Evolutionary conservation across 2,329 filamentous ascomycete genomes (phyloP).

Genomic region (Periconia macrospinosa): DNA sequence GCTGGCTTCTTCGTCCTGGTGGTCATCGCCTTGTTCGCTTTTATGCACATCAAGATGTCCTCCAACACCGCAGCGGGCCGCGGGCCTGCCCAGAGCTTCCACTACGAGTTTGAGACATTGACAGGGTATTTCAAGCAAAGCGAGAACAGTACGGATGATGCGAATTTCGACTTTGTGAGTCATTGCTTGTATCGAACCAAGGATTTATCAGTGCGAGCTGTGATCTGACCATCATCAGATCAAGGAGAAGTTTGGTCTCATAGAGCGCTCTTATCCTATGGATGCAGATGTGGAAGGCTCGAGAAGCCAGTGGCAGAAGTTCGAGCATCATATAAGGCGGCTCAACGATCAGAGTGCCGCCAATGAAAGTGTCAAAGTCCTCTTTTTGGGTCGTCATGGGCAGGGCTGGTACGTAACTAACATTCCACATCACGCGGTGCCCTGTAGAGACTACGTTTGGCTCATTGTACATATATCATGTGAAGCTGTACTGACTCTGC

Average conservation of each 20-base stretch:
- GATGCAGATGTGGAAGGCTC: conserved; percentile 35
- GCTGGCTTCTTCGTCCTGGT: conserved; percentile 10
- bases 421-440: not conserved
- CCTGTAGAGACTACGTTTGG: not conserved
- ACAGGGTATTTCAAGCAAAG: conserved; percentile 67
- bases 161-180: conserved; percentile 65
- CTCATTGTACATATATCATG: no score
- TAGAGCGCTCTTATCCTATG: conserved; percentile 62
- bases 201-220: not conserved
- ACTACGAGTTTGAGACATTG: conserved; percentile 62
- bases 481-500: not conserved
- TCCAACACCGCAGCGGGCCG: not conserved
- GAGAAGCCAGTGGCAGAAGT: conserved; percentile 65
- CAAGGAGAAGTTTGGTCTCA: conserved; percentile 65
- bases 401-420: conserved; percentile 53
- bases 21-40: conserved; percentile 7
- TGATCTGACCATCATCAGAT: conserved; percentile 45
- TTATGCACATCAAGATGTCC: conserved; percentile 8
- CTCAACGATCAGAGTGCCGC: conserved; percentile 52
- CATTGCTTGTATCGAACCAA: not conserved
- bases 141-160: conserved; percentile 57
- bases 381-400: conserved; percentile 71
- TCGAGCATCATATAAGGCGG: conserved; percentile 57
- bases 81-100: conserved; percentile 19
- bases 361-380: conserved; percentile 62